phyloP scores from a whole-genome alignment of 331 rosid species.

The Malus hybrid region DNA sequence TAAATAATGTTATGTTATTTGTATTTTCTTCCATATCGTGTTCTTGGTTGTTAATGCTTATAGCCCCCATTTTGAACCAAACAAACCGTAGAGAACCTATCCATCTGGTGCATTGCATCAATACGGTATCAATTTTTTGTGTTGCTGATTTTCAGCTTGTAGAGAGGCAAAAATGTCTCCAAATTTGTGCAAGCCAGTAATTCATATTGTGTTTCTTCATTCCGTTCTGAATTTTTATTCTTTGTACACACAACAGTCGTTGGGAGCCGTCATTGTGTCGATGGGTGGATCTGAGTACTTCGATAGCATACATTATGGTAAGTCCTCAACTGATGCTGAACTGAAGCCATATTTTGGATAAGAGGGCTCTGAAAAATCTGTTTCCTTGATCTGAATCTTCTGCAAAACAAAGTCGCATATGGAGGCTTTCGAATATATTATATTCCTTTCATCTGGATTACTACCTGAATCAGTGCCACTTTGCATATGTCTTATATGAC shows the following conservation, averaged over 20 bases:
- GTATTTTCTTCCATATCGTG: not conserved
- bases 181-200: not conserved
- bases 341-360: slow-evolving; percentile 4
- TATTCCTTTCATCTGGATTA: slow-evolving; percentile 5
- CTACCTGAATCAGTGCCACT: slow-evolving; percentile 7
- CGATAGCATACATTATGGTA: slow-evolving; percentile 66
- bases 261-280: slow-evolving; percentile 91
- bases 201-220: slow-evolving; percentile 4
- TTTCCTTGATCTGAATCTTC: not conserved
- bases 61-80: not conserved
- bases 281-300: slow-evolving; percentile 78
- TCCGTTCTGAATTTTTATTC: slow-evolving; percentile 20
- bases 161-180: not conserved
- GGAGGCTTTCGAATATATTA: not conserved
- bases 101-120: not conserved
- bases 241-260: slow-evolving; percentile 42
- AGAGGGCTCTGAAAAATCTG: not conserved
- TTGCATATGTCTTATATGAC: slow-evolving; percentile 5
- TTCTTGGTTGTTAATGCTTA: not conserved
- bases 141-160: not conserved
- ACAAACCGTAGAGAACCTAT: not conserved
- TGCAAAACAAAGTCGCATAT: not conserved
- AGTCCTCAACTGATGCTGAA: slow-evolving; percentile 22
- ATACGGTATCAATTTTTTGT: not conserved
- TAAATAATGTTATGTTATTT: not conserved